phyloP scores from a whole-genome alignment of 2,329 filamentous ascomycete species.

The Teratosphaeriaceae sp. region DNA sequence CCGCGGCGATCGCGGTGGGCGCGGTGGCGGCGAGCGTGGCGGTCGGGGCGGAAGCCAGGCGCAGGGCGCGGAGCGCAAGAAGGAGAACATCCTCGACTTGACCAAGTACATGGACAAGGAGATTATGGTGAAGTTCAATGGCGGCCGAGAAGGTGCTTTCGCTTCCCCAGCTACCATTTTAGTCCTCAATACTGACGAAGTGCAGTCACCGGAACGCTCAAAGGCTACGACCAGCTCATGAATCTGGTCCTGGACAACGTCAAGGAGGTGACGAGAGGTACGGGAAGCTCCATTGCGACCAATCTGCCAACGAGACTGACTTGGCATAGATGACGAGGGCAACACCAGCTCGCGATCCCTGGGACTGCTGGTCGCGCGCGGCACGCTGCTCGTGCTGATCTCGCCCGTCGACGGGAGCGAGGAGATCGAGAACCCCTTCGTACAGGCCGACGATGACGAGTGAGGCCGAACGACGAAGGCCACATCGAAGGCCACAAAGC shows the following conservation, averaged over 20 bases:
- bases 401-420: slow-evolving; percentile 92
- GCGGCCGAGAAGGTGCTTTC: slow-evolving; percentile 71
- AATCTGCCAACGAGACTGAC: slow-evolving; percentile 5
- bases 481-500: background rate
- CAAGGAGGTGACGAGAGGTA: slow-evolving; percentile 82
- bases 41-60: slow-evolving; percentile 21
- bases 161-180: background rate
- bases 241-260: slow-evolving; percentile 95
- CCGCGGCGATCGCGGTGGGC: slow-evolving; percentile 38
- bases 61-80: slow-evolving; percentile 51
- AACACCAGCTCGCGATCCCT: slow-evolving; percentile 76
- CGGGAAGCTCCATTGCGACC: slow-evolving; percentile 18
- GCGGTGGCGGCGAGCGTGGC: slow-evolving; percentile 27
- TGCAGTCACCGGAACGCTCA: slow-evolving; percentile 77
- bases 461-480: background rate
- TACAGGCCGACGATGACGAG: slow-evolving; percentile 57
- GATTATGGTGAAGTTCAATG: slow-evolving; percentile 94
- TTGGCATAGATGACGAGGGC: slow-evolving; percentile 75
- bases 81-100: slow-evolving; percentile 96
- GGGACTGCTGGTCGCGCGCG: slow-evolving; percentile 82
- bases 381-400: slow-evolving; percentile 86
- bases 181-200: background rate
- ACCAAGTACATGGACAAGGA: slow-evolving; percentile 96
- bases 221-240: slow-evolving; percentile 96
- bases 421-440: slow-evolving; percentile 90